Conservation (phyloP, 352 stramenopile species). For the Phytophthora nicotianae region DNA sequence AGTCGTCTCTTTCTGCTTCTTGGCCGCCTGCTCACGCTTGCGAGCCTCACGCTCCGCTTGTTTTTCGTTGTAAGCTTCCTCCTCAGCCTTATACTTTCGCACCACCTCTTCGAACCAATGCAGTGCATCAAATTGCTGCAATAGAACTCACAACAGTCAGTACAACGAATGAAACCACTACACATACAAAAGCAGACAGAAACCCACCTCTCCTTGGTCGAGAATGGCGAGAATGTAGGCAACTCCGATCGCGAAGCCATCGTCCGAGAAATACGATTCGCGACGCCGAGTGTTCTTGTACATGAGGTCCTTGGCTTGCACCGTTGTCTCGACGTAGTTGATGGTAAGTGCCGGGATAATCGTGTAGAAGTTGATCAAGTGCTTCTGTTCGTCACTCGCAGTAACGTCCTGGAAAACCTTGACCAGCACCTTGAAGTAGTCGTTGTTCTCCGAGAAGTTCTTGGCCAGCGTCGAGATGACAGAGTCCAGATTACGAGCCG, state of each 20-base stretch:
- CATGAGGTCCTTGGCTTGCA: constrained; percentile 94
- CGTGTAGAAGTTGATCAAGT: constrained; percentile 93
- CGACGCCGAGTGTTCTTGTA: constrained; percentile 94
- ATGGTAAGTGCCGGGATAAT: constrained; percentile 90
- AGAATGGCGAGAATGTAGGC: constrained; percentile 94
- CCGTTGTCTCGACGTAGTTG: constrained; percentile 90
- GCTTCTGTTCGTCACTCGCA: constrained; percentile 85
- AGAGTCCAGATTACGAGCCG: constrained; percentile 86
- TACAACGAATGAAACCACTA: not conserved
- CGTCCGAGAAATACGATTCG: constrained; percentile 96
- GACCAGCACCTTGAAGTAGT: constrained; percentile 93
- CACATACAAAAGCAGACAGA: not conserved
- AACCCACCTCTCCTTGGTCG: constrained; percentile 79
- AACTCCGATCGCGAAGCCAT: constrained; percentile 95
- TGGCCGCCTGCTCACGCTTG: constrained; percentile 76
- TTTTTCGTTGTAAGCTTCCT: constrained; percentile 83
- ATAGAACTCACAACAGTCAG: constrained; percentile 9
- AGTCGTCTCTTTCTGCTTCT: constrained; percentile 85
- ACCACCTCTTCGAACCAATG: constrained; percentile 92
- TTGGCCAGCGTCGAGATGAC: constrained; percentile 87
- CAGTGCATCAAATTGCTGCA: constrained; percentile 83
- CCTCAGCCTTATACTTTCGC: constrained; percentile 87
- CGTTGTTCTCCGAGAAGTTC: constrained; percentile 93
- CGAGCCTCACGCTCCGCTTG: constrained; percentile 80
- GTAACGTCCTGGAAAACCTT: constrained; percentile 92